A percentile compares a stretch with the other conserved stretches of the same genome.
phyloP scores from a whole-genome alignment of 257 asterid species.

The Salvia miltiorrhiza region DNA sequence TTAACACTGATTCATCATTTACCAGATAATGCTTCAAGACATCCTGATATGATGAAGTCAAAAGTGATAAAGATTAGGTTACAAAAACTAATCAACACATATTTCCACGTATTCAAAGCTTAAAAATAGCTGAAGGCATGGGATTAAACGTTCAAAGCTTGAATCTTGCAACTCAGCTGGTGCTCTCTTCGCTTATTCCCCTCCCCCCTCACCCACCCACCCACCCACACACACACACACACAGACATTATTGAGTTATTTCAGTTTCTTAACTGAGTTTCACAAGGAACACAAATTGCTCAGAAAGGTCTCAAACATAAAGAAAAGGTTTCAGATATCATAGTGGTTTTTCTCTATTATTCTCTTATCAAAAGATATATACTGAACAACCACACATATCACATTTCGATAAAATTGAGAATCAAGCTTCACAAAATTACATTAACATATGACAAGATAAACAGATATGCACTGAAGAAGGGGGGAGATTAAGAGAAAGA shows the following conservation, averaged over 20 bases:
- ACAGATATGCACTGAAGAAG: neutral
- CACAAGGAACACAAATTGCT: neutral
- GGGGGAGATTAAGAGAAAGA: constrained; percentile 12
- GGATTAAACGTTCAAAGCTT: constrained; percentile 2
- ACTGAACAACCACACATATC: neutral
- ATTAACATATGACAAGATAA: neutral
- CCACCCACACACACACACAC: neutral
- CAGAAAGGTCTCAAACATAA: neutral
- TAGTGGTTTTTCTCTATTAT: neutral
- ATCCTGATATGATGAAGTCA: constrained; percentile 29
- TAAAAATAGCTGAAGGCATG: neutral
- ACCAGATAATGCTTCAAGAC: constrained; percentile 27
- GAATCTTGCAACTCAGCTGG: constrained; percentile 7
- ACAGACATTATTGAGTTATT: neutral
- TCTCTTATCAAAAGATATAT: neutral
- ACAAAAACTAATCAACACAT: neutral
- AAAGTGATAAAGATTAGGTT: neutral
- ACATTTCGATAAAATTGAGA: neutral
- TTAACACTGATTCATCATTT: constrained; percentile 39
- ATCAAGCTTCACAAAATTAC: constrained; percentile 2
- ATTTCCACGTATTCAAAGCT: neutral
- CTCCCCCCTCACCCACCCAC: neutral
- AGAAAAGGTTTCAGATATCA: neutral
- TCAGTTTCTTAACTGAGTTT: neutral
- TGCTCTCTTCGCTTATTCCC: neutral